Conservation (phyloP, 2,329 filamentous ascomycete genomes). For the Neofusicoccum ribis region DNA sequence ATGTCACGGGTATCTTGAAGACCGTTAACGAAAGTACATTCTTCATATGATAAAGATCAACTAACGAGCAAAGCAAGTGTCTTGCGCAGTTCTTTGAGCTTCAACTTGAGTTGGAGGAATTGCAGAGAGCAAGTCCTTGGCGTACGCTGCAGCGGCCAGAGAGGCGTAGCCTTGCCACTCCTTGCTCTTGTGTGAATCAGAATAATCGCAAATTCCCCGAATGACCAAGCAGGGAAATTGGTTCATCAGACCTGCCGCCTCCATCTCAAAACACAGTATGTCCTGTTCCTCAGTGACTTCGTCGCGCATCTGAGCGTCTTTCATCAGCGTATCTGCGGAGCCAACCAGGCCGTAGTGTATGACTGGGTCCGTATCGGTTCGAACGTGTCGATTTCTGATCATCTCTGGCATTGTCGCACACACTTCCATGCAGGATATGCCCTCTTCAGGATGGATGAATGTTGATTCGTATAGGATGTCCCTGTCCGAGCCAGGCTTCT, state of each 20-base stretch:
- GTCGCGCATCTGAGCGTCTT: conserved; percentile 20
- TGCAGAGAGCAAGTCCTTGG: conserved; percentile 25
- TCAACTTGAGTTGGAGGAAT: conserved; percentile 25
- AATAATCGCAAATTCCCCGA: conserved; percentile 5
- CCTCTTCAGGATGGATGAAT: background rate
- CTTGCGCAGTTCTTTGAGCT: conserved; percentile 23
- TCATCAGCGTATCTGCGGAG: conserved; percentile 19
- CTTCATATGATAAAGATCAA: too few relatives aligned
- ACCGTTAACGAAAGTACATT: too few relatives aligned
- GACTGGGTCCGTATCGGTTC: background rate
- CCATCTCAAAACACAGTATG: background rate
- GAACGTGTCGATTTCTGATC: background rate
- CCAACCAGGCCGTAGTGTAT: conserved; percentile 3
- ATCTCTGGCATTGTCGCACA: background rate
- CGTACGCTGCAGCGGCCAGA: conserved; percentile 24
- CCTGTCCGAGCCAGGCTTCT: conserved; percentile 24
- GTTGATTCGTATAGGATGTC: conserved; percentile 30
- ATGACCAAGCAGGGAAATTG: conserved; percentile 6
- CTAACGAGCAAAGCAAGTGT: conserved; percentile 21
- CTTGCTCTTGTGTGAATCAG: conserved; percentile 23
- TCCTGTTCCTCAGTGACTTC: background rate
- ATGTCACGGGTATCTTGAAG: too few relatives aligned
- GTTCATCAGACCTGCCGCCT: too few relatives aligned
- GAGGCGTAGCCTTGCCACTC: conserved; percentile 33
- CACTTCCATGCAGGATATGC: background rate